phyloP scores from a whole-genome alignment of 176 grass and related monocot species.

The Carex cristatella region DNA sequence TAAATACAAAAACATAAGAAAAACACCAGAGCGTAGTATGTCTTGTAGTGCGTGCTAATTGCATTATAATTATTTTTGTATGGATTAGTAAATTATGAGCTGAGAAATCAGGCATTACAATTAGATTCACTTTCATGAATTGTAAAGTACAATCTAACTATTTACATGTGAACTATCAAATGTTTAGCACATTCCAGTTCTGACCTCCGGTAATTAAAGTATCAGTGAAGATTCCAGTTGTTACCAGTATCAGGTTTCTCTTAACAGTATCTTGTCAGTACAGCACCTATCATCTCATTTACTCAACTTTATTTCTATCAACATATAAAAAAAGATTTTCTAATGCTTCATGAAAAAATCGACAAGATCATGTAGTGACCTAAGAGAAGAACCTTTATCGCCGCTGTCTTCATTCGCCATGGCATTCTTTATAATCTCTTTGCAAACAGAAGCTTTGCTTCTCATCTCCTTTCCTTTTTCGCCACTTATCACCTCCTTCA shows the following conservation, averaged over 20 bases:
- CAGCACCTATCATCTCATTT: background rate
- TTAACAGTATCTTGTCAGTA: background rate
- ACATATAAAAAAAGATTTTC: background rate
- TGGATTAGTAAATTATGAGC: no score
- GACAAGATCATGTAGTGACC: constrained; percentile 2
- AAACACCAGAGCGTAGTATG: no score
- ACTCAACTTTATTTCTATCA: no score
- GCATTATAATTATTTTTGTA: no score
- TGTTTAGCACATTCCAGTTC: no score
- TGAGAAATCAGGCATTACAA: no score
- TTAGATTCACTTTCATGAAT: no score
- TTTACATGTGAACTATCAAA: no score
- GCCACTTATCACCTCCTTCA: background rate
- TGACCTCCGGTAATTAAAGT: background rate
- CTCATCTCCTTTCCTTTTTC: constrained; percentile 16
- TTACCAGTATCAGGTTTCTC: constrained; percentile 6
- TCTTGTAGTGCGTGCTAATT: no score
- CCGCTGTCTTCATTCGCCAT: background rate
- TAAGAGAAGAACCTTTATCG: constrained; percentile 21
- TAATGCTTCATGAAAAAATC: constrained; percentile 19
- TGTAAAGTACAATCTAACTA: no score
- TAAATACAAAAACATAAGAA: no score
- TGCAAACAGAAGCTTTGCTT: constrained; percentile 7
- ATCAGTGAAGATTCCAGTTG: background rate
- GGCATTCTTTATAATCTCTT: constrained; percentile 3